A percentile compares a stretch with the other conserved stretches of the same genome.
Conservation (phyloP, 2,329 filamentous ascomycete species). For the Simplicillium aogashimaense region DNA sequence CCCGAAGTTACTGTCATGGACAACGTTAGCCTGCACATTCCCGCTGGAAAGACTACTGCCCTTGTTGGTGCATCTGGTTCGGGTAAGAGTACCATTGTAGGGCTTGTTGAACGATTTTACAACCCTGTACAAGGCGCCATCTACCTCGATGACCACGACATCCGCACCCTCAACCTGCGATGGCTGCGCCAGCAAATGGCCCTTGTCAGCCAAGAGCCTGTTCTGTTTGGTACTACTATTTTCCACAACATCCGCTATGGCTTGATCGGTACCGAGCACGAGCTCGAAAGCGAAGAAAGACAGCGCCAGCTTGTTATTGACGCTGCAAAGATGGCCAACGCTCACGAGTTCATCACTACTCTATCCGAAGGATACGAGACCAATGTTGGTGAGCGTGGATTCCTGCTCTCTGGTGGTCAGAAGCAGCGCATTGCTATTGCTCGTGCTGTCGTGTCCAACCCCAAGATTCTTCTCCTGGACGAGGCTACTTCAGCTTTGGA, state of each 20-base stretch:
- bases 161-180: slow-evolving; percentile 70
- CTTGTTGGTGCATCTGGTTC: slow-evolving; percentile 90
- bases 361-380: slow-evolving; percentile 89
- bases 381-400: slow-evolving; percentile 89
- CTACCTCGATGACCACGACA: slow-evolving; percentile 72
- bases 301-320: slow-evolving; percentile 63
- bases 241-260: slow-evolving; percentile 86
- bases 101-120: slow-evolving; percentile 90
- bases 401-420: slow-evolving; percentile 86
- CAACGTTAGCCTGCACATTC: slow-evolving; percentile 67
- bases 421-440: slow-evolving; percentile 96
- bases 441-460: slow-evolving; percentile 79
- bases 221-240: slow-evolving; percentile 82
- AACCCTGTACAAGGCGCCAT: slow-evolving; percentile 74
- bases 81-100: slow-evolving; percentile 91
- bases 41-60: slow-evolving; percentile 85
- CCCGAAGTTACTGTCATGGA: slow-evolving; percentile 87
- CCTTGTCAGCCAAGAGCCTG: slow-evolving; percentile 86
- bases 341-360: slow-evolving; percentile 77
- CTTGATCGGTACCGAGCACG: slow-evolving; percentile 72
- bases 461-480: slow-evolving; percentile 84
- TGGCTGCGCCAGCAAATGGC: slow-evolving; percentile 92
- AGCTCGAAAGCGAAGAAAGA: slow-evolving; percentile 55
- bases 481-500: slow-evolving; percentile 92
- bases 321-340: slow-evolving; percentile 85